Base-by-base conservation (phyloP, 2,329 filamentous ascomycete genomes). In the Botryosphaeria agaves region DNA sequence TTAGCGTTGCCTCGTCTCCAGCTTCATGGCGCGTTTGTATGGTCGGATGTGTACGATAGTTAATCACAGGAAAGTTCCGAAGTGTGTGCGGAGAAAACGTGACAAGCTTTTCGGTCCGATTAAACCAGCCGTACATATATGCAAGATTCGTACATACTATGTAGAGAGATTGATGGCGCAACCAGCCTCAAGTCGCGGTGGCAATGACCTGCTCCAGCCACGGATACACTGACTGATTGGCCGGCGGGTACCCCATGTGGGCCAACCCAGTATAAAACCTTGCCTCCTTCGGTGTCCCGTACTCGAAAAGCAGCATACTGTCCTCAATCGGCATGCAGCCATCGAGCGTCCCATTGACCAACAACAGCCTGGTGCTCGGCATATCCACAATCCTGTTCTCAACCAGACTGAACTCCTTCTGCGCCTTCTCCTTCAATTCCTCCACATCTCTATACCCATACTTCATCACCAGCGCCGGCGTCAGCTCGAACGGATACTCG, bases 161-260 rank as follows among this genome's bases (percentile, higher is more conserved):
- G n/a, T n/a, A n/a, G n/a, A n/a, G n/a, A n/a, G n/a, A n/a, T n/a
- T n/a, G n/a, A n/a, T n/a, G n/a, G n/a, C n/a, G n/a, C n/a, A n/a
- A n/a, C n/a, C n/a, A n/a, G n/a, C n/a, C n/a, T n/a, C n/a, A 27
- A 8, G 18, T 2, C 19, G 14, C 30, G 2, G 38, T 35, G 7
- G 17, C 38, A 55, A 71, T 61, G 2, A 72, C 61, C 33, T 56
- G 49, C 43, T 72, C 68, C 60, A 73, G 66, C 69, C 68, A 74
- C 2, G 69, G 65, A 44, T 71, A 73, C 15, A 73, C 66, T 4
- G 56, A 52, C 3, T 44, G 48, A 38, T 73, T 73, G 0, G 69
- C 67, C 42, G 61, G 47, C 4, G 74, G 73, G 44, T 78, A 78
- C 8, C 73, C 12, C 73, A 77, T 78, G 41, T 78, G 73, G 37